These are phyloP conservation scores for Colletotrichum karsti DNA, from an alignment of 2,329 filamentous ascomycete genomes.

Conservation along the genomic window DNA sequence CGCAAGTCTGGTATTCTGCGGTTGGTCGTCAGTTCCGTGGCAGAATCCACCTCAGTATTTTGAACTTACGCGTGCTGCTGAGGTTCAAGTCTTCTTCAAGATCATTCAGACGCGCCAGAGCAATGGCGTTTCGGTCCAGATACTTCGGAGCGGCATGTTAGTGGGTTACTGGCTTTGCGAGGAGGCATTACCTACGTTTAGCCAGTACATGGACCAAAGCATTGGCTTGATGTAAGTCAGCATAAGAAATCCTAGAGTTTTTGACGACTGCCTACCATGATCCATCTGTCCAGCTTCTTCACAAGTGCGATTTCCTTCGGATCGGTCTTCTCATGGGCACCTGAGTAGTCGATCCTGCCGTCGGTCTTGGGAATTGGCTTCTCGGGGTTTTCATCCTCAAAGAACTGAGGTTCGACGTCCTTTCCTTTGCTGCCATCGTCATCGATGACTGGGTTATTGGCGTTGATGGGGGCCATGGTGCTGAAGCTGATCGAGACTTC, in stretches of 20 bases:
- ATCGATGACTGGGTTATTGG: background rate
- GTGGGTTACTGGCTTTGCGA: background rate
- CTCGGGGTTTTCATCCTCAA: conserved; percentile 28
- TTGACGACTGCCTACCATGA: conserved; percentile 38
- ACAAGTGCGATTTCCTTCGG: conserved; percentile 50
- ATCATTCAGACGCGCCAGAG: conserved; percentile 32
- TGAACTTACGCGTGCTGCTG: conserved; percentile 20
- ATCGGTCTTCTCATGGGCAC: conserved; percentile 49
- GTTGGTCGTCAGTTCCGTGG: background rate
- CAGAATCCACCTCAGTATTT: too few species aligned
- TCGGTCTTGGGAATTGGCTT: conserved; percentile 30
- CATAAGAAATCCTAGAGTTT: background rate
- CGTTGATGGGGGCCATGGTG: background rate
- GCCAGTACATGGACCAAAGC: conserved; percentile 32
- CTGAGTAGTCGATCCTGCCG: conserved; percentile 44
- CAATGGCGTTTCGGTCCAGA: conserved; percentile 30
- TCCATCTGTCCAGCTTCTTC: conserved; percentile 48
- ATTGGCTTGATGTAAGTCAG: conserved; percentile 22
- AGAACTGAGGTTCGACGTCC: conserved; percentile 24
- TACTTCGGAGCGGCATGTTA: background rate
- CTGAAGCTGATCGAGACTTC: background rate
- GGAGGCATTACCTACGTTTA: conserved; percentile 23
- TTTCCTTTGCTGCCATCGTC: background rate
- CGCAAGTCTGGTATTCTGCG: conserved; percentile 42
- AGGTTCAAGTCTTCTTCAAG: conserved; percentile 34